These are phyloP conservation scores for Gossypium turneri DNA, from an alignment of 345 rosid species.

Conservation along the genomic window DNA sequence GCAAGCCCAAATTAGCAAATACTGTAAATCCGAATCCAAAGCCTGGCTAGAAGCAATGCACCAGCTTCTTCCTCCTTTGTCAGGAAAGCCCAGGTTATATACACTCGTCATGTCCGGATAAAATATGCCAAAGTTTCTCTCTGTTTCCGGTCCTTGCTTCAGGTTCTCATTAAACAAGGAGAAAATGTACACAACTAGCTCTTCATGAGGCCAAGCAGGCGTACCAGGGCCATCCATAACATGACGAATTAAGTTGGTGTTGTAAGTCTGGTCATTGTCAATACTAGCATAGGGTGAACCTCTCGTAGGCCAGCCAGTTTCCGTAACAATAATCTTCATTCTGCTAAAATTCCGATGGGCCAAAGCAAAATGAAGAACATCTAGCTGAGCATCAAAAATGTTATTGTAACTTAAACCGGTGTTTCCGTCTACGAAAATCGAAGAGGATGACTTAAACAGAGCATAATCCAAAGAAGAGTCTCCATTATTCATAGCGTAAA, in stretches of 20 bases:
- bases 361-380: conserved; percentile 64
- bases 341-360: background rate
- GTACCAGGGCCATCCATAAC: conserved; percentile 41
- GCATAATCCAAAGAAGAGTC: conserved; percentile 84
- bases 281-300: conserved; percentile 64
- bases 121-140: conserved; percentile 92
- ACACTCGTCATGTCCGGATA: conserved; percentile 79
- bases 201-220: conserved; percentile 74
- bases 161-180: conserved; percentile 85
- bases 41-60: conserved; percentile 78
- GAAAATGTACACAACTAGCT: conserved; percentile 66
- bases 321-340: conserved; percentile 59
- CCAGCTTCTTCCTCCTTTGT: conserved; percentile 70
- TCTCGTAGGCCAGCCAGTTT: conserved; percentile 92
- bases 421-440: conserved; percentile 76
- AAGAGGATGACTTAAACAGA: conserved; percentile 65
- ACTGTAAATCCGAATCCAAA: conserved; percentile 59
- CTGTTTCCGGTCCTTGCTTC: conserved; percentile 73
- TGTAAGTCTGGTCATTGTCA: conserved; percentile 56
- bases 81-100: conserved; percentile 74
- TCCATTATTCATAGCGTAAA: conserved; percentile 50
- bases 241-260: background rate
- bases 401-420: conserved; percentile 86
- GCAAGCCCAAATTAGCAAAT: conserved; percentile 91
- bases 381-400: conserved; percentile 98